These are phyloP conservation scores for Chlorella sp. DNA, from an alignment of 139 green algal species.

Conservation along the genomic window DNA sequence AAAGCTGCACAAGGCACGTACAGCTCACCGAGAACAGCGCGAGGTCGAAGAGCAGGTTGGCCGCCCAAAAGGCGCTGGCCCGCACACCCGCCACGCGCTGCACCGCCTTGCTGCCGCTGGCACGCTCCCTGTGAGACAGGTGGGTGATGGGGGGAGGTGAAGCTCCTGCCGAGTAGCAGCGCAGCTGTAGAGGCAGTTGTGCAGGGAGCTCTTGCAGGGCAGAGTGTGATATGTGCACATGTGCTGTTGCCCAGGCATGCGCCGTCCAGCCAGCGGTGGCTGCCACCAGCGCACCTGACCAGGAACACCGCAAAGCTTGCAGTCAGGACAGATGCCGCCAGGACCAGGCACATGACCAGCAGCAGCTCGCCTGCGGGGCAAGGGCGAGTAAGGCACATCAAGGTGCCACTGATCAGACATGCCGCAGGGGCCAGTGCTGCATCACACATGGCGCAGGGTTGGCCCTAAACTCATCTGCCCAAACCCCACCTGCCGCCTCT, in stretches of 20 bases:
- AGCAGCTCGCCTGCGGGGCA: constrained; percentile 55
- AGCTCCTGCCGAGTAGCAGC: neutral
- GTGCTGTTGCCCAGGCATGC: neutral
- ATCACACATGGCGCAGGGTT: neutral
- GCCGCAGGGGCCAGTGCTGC: too few relatives aligned
- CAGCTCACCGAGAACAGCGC: constrained; percentile 52
- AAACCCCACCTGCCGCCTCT: constrained; percentile 8
- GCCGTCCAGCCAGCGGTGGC: too few relatives aligned
- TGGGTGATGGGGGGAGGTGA: neutral
- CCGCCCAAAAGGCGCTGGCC: constrained; percentile 63
- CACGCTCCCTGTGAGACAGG: constrained; percentile 48
- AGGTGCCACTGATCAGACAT: neutral
- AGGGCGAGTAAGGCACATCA: neutral
- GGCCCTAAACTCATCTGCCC: too few relatives aligned
- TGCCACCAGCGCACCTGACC: constrained; percentile 43
- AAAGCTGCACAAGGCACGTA: too few relatives aligned
- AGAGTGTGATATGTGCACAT: too few relatives aligned
- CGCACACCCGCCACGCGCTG: constrained; percentile 60
- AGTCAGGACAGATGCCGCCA: constrained; percentile 61
- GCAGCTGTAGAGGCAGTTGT: neutral
- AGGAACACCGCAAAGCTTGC: constrained; percentile 73
- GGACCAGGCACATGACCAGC: constrained; percentile 76
- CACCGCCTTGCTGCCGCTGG: constrained; percentile 64
- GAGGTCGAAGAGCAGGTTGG: constrained; percentile 66
- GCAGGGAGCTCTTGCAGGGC: too few relatives aligned